These are phyloP conservation scores for Polygonum maritimum DNA, from an alignment of 148 eudicot genomes.

Conservation along the genomic window DNA sequence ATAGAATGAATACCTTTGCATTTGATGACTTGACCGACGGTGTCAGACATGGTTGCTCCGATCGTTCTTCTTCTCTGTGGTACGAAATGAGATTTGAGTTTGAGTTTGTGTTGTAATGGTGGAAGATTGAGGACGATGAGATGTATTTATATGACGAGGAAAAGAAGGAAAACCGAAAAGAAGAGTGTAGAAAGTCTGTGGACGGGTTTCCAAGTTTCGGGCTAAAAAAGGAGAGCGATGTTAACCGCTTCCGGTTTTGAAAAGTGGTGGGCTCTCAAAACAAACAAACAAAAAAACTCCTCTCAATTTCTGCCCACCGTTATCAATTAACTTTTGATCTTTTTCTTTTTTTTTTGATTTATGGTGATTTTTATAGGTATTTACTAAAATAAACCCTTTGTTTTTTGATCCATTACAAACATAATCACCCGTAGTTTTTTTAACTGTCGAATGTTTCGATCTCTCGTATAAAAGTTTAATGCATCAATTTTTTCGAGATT, in stretches of 20 bases:
- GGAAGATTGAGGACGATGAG: not conserved
- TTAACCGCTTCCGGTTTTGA: not conserved
- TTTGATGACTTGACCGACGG: conserved; percentile 5
- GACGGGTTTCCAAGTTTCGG: not conserved
- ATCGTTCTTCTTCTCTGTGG: not conserved
- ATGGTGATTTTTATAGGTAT: too few relatives aligned
- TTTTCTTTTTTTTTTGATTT: too few relatives aligned
- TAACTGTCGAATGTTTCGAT: too few relatives aligned
- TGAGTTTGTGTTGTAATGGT: not conserved
- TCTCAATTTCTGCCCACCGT: not conserved
- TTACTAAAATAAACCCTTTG: too few relatives aligned
- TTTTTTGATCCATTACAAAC: too few relatives aligned
- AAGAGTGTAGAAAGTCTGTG: not conserved
- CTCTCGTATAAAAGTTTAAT: too few relatives aligned
- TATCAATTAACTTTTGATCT: not conserved
- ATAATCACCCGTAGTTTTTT: too few relatives aligned
- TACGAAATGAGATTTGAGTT: not conserved
- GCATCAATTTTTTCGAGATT: too few relatives aligned
- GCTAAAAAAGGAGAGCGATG: not conserved
- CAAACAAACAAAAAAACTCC: not conserved
- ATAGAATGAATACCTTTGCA: not conserved
- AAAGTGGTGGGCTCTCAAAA: not conserved
- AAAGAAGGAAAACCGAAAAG: not conserved
- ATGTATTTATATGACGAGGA: not conserved
- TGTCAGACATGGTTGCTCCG: not conserved